Evolutionary conservation across 352 stramenopile genomes (phyloP), one percentile per base, ranked within the genome.

Genomic region (Thraustotheca clavata): DNA sequence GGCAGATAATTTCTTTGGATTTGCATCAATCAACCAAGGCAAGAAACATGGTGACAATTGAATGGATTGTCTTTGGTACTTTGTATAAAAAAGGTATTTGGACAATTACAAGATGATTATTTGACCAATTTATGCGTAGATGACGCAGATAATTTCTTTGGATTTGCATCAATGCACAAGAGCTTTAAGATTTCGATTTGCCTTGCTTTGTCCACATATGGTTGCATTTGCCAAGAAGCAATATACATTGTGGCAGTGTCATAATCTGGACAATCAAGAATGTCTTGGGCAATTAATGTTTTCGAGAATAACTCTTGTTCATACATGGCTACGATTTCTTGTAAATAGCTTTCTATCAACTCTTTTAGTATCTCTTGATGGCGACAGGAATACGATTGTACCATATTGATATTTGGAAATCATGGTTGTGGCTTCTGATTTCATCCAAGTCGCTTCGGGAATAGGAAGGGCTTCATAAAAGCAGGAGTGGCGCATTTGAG

Each of bases 161-260:
- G 43, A 31, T 52, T 52, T 9, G 43, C 43, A 31, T 52, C 43
- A 24, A 52, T 14, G n/a, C 41, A 12, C 24, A 54, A 33, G 35
- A 54, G 38, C 12, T 20, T n/a, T 24, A 54, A 18, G 3, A 55
- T 27, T 32, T 55, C 57, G 14, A n/a, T 33, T 29, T 55, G 36
- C 41, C 31, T 8, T 7, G 57, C 18, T 22, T 65, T 65, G 60
- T 89, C 73, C 33, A 94, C 72, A 32, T 87, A 80, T 16, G 84
- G 80, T 73, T 94, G 84, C 84, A 94, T 94, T 69, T 94, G 82
- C 84, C 84, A 91, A 7, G 80, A 82, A 4, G 84, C 80, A 40
- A 94, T 71, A 62, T 94, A 94, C 0, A 94, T 18, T 8, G 75
- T 88, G 60, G 88, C 71, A 0, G 71, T 85, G 22, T 89, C 75